Base-by-base conservation (phyloP, 352 stramenopile species). In the Pythium periplocum region DNA sequence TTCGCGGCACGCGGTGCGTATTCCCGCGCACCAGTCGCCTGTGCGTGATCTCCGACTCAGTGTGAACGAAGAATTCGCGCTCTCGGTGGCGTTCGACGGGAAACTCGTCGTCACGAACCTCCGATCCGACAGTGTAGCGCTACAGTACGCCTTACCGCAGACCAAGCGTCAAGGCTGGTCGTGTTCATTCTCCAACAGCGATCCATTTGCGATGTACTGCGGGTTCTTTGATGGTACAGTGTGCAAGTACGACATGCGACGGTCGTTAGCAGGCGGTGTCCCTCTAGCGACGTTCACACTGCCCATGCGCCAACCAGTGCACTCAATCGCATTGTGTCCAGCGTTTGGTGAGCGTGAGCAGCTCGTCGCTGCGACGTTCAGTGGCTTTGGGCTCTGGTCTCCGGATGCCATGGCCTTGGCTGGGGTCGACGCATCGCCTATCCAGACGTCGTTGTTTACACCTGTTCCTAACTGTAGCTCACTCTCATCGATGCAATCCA, bases 81-180 rank as follows among this genome's bases (percentile, higher is more conserved):
- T 87, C 0, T 81, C 75, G 3, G 67, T 83, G 12, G 73, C 75
- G 6, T 88, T 87, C 42, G 77, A 90, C 58, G 71, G 66, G 2
- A 83, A 83, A 45, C 59, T 86, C 12, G 67, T 60, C 6, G 55
- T 91, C 41, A 78, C 75, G 1, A 73, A 61, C 61, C 58, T 84
- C 10, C 45, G 55, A 12, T 64, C 76, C 12, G 47, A 82, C 35
- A 78, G 61, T 3, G 62, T 78, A n/a, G 59, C 66, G 42, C 45
- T 80, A 35, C 56, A 78, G 45, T 65, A 71, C 11, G 40, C 55
- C 4, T 57, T 87, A 12, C 71, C 77, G 2, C 40, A 61, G 6
- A 54, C 46, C 0, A 69, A 66, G 30, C 72, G 68, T 7, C 74
- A 82, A 48, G 80, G 74, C 26, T 64, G 57, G 57, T 64, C 57